These are phyloP conservation scores for Plenodomus lindquistii DNA, from an alignment of 2,329 filamentous ascomycete genomes.

Conservation along the genomic window DNA sequence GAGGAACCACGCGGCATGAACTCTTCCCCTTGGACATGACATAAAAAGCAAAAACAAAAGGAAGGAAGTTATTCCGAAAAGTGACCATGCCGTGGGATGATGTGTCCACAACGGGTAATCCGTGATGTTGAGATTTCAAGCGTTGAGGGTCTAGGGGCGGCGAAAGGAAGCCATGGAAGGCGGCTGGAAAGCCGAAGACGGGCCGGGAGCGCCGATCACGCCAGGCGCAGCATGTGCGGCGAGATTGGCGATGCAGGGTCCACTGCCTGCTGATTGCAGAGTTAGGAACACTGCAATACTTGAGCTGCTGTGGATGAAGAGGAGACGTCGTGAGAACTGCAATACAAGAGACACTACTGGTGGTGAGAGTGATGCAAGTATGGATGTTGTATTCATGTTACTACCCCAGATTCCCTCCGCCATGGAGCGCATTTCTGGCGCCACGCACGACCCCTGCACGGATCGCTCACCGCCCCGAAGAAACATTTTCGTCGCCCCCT, in stretches of 20 bases:
- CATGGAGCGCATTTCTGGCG: too few species aligned
- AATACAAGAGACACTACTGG: neutral
- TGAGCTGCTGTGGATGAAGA: too few species aligned
- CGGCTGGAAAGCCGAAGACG: conserved; percentile 12
- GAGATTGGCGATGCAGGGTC: conserved; percentile 5
- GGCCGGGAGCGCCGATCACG: conserved; percentile 10
- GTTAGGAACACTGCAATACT: too few species aligned
- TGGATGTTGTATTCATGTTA: neutral
- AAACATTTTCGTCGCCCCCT: conserved; percentile 11
- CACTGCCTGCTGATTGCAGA: conserved; percentile 1
- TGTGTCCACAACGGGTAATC: too few species aligned
- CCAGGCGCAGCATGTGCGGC: conserved; percentile 5
- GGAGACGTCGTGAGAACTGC: too few species aligned
- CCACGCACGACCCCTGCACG: too few species aligned
- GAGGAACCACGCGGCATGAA: too few species aligned
- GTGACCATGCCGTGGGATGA: too few species aligned
- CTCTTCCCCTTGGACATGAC: too few species aligned
- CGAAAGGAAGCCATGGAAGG: conserved; percentile 4
- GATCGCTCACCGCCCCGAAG: conserved; percentile 22
- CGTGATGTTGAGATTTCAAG: conserved; percentile 4
- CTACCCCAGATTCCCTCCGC: too few species aligned
- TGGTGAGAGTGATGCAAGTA: neutral
- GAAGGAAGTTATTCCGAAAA: too few species aligned
- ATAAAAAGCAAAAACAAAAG: too few species aligned
- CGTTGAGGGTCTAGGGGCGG: conserved; percentile 10